These are phyloP conservation scores for Aspergillus avenaceus DNA, from an alignment of 495 filamentous ascomycete species.

Conservation along the genomic window DNA sequence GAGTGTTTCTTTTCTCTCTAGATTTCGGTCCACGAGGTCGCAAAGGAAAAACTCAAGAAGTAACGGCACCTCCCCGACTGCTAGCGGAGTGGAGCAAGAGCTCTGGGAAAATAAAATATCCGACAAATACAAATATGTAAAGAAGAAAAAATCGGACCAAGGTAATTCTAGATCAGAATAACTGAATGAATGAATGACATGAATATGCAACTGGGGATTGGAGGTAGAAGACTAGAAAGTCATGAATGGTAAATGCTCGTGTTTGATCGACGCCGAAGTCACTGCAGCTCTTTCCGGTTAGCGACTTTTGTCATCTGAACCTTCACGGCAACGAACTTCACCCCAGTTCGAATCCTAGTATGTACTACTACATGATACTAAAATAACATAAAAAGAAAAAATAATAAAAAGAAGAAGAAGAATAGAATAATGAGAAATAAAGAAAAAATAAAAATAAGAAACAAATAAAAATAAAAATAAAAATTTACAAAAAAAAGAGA, in stretches of 20 bases:
- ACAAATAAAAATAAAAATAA: too few species aligned
- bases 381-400: too few species aligned
- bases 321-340: neutral
- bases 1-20: slow-evolving; percentile 1
- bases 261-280: slow-evolving; percentile 23
- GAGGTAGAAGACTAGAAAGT: slow-evolving; percentile 10
- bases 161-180: slow-evolving; percentile 2
- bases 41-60: slow-evolving; percentile 13
- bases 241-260: slow-evolving; percentile 15
- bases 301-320: slow-evolving; percentile 25
- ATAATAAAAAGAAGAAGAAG: too few species aligned
- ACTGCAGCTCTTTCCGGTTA: slow-evolving; percentile 31
- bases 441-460: too few species aligned
- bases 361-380: too few species aligned
- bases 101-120: slow-evolving; percentile 14
- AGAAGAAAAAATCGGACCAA: neutral
- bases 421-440: too few species aligned
- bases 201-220: slow-evolving; percentile 8
- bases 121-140: neutral
- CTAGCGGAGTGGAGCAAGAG: slow-evolving; percentile 9
- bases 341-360: neutral
- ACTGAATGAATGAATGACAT: slow-evolving; percentile 1
- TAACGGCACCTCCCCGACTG: slow-evolving; percentile 12
- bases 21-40: neutral
- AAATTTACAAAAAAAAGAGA: too few species aligned